Evolutionary conservation across 1,139 yeast genomes (phyloP).

Genomic region (Lodderomyces oxycetoniae): DNA sequence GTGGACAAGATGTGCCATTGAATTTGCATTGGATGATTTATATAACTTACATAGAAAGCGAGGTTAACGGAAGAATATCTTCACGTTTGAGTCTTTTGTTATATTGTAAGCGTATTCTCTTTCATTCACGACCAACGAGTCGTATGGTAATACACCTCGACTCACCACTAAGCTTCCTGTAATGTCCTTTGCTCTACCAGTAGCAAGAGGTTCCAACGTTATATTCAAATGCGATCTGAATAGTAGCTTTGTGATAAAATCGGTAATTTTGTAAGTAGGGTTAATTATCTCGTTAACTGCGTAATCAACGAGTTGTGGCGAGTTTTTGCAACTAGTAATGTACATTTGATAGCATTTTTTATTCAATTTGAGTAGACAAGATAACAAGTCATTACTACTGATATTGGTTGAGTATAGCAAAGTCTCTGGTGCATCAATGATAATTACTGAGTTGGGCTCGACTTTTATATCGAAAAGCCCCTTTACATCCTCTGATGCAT

Average conservation of each 20-base stretch:
- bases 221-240: conserved; percentile 50
- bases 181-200: conserved; percentile 81
- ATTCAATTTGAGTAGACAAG: conserved; percentile 33
- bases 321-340: conserved; percentile 32
- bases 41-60: conserved; percentile 48
- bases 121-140: conserved; percentile 37
- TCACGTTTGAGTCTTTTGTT: conserved; percentile 50
- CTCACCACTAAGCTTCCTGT: conserved; percentile 66
- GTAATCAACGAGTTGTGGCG: conserved; percentile 32
- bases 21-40: conserved; percentile 78
- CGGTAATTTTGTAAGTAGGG: conserved; percentile 35
- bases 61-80: conserved; percentile 34
- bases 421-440: conserved; percentile 49
- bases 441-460: conserved; percentile 25
- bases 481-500: conserved; percentile 15
- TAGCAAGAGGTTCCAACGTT: conserved; percentile 58
- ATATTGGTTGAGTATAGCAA: conserved; percentile 41
- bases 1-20: conserved; percentile 87
- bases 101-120: conserved; percentile 62
- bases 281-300: conserved; percentile 19
- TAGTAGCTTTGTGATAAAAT: conserved; percentile 44
- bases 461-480: conserved; percentile 23
- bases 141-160: conserved; percentile 43
- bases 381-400: conserved; percentile 30
- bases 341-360: conserved; percentile 30